Conservation (phyloP, 1,284 basidiomycete genomes). For the Taiwanofungus camphoratus region DNA sequence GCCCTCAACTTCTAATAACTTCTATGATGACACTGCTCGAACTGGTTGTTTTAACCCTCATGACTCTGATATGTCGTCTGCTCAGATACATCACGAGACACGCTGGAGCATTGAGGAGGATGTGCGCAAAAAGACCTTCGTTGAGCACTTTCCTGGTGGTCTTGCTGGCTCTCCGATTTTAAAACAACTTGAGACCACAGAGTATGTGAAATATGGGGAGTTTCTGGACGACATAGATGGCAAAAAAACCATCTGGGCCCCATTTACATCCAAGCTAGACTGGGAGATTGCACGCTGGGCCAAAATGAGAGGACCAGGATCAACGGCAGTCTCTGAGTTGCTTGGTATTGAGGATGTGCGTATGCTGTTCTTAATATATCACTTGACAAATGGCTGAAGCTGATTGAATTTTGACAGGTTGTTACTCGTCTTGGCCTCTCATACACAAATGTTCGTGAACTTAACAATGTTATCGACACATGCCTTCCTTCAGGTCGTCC, state of each 20-base stretch:
- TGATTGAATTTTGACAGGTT: slow-evolving; percentile 12
- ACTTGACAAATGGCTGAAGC: neutral
- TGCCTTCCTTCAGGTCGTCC: slow-evolving; percentile 22
- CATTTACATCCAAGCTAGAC: slow-evolving; percentile 13
- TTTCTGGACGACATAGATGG: neutral
- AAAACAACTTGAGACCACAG: neutral
- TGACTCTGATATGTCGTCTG: neutral
- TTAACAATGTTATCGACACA: slow-evolving; percentile 29
- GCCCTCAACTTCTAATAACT: neutral
- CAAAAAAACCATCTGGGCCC: slow-evolving; percentile 3
- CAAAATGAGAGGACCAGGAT: slow-evolving; percentile 14
- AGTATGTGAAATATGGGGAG: neutral
- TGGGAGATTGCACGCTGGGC: slow-evolving; percentile 19
- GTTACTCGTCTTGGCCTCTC: slow-evolving; percentile 22
- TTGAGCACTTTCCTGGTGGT: neutral
- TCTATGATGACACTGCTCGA: neutral
- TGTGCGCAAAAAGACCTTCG: too few relatives aligned
- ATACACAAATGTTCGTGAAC: slow-evolving; percentile 23
- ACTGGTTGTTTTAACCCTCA: neutral
- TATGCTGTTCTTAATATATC: neutral
- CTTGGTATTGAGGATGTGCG: slow-evolving; percentile 17
- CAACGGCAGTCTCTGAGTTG: slow-evolving; percentile 16
- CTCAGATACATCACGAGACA: neutral
- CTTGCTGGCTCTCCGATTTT: neutral
- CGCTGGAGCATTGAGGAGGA: too few relatives aligned